These are phyloP conservation scores for Pseudonitzschia pungens DNA, from an alignment of 108 stramenopile genomes.

Conservation along the genomic window DNA sequence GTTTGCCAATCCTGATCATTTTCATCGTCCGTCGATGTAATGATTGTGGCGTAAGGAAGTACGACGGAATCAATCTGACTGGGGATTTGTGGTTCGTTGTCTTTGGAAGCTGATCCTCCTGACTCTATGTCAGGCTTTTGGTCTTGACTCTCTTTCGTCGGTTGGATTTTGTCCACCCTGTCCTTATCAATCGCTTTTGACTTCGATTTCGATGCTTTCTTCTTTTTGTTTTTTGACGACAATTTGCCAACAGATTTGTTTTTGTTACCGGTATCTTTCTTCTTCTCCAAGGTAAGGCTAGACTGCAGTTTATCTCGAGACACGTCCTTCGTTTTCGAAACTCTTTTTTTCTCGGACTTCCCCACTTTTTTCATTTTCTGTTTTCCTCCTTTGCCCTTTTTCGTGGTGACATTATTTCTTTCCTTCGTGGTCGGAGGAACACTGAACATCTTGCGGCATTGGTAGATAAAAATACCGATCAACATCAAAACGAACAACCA, in stretches of 20 bases:
- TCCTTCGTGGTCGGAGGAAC: background rate
- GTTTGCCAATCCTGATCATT: conserved; percentile 35
- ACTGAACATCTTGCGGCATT: conserved; percentile 32
- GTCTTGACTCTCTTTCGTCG: background rate
- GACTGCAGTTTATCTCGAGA: background rate
- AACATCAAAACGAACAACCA: conserved; percentile 43
- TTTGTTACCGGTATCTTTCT: background rate
- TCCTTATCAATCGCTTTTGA: background rate
- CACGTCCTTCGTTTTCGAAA: conserved; percentile 2
- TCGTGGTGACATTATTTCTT: background rate
- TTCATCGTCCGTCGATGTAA: background rate
- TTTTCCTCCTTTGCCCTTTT: background rate
- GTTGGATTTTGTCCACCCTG: background rate
- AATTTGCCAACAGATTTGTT: background rate
- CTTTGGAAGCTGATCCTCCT: background rate
- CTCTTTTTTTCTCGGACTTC: conserved; percentile 11
- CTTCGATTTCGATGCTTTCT: conserved; percentile 1
- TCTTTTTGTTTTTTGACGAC: conserved; percentile 2
- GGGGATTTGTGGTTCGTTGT: background rate
- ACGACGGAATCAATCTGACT: background rate
- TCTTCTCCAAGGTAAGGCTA: background rate
- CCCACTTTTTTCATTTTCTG: conserved; percentile 10
- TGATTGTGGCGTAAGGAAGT: background rate
- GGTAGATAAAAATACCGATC: conserved; percentile 27
- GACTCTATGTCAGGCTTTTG: background rate